Evolutionary conservation across 2,329 filamentous ascomycete species (phyloP), one percentile per base, ranked within the genome.

Genomic region (Paracoccidioides brasiliensis): DNA sequence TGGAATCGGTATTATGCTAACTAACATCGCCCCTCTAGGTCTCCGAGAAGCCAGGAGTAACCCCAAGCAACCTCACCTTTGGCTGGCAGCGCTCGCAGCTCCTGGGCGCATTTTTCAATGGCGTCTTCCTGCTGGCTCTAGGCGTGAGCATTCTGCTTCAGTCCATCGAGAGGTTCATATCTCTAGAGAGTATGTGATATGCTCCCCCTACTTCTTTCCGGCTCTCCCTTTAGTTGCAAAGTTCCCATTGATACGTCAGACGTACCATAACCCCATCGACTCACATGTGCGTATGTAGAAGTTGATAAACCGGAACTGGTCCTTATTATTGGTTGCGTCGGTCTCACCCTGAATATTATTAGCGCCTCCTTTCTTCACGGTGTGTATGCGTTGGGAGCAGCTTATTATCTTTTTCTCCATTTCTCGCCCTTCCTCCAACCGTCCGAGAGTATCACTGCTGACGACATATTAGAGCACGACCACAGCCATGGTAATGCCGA

Each of bases 71-170:
- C 8, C 74, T 86, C 14, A 80, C 85, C 0, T 90, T 86, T 61
- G 86, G 86, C n/a, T 90, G 85, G 85, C 83, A 86, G 56, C 78
- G 86, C 37, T 84, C 85, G 14, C 79, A 80, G n/a, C 68, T 89
- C 0, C 74, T 90, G 0, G 86, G 86, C 4, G 84, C 85, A 28
- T 90, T 90, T 68, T 90, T 90, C 76, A 90, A 90, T 63, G 86
- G 86, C 8, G 82, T 84, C 1, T 86, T 90, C 56, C 76, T 90
- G 1, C 68, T 89, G n/a, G 85, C 84, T 0, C 72, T 90, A 2
- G 84, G 84, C 1, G 69, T 89, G 43, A 88, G 84, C 67, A 86
- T 90, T 52, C 77, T 85, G 35, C 71, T 90, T 1, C 86, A 89
- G 64, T 82, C 85, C 0, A 76, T 90, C 52, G 84, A 90, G 67